These are phyloP conservation scores for Leonotis leonurus DNA, from an alignment of 257 asterid genomes.

Conservation along the genomic window DNA sequence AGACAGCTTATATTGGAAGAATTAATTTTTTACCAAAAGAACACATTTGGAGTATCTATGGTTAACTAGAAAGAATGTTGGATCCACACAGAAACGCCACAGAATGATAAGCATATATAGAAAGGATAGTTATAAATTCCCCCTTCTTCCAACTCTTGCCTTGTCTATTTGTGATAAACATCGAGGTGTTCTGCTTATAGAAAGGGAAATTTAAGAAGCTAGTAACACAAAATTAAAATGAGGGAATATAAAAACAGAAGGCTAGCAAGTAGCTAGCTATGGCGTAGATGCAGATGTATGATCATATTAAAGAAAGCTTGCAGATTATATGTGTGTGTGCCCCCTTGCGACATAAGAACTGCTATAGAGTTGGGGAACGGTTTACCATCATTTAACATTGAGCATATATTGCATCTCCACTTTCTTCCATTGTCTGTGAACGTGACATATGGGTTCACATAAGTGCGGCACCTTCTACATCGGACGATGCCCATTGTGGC, in stretches of 20 bases:
- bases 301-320: too few species aligned
- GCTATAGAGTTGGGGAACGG: constrained; percentile 1
- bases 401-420: constrained; percentile 87
- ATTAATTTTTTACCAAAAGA: not conserved
- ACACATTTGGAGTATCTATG: not conserved
- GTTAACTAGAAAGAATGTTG: not conserved
- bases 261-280: not conserved
- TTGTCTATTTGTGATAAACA: not conserved
- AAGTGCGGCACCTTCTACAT: constrained; percentile 81
- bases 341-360: too few species aligned
- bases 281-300: not conserved
- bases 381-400: constrained; percentile 67
- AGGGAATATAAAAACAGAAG: not conserved
- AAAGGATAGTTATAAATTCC: not conserved
- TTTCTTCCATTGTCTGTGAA: constrained; percentile 74
- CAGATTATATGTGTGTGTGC: too few species aligned
- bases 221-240: constrained; percentile 1
- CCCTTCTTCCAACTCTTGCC: not conserved
- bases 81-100: not conserved
- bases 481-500: constrained; percentile 64
- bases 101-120: not conserved
- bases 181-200: not conserved
- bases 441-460: constrained; percentile 69
- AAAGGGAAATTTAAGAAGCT: not conserved
- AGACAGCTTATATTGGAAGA: not conserved